These are phyloP conservation scores for Thermomyces lanuginosus DNA, from an alignment of 2,329 filamentous ascomycete species.

Conservation along the genomic window DNA sequence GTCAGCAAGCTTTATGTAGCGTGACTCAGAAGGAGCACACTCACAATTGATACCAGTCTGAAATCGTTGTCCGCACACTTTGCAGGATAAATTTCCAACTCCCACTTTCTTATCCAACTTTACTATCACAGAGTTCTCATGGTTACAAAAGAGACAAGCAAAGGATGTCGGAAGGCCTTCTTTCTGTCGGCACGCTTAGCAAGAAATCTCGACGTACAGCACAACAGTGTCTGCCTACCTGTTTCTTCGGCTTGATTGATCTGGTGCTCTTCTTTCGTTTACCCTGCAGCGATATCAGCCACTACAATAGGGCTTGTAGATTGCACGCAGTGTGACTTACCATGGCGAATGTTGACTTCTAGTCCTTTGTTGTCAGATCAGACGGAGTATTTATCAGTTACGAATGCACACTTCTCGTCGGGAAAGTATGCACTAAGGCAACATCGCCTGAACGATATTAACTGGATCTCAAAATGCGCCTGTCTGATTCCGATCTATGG, in stretches of 20 bases:
- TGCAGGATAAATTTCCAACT: slow-evolving; percentile 72
- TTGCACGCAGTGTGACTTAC: background rate
- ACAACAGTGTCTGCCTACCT: slow-evolving; percentile 38
- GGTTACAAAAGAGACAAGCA: slow-evolving; percentile 95
- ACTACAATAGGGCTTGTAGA: slow-evolving; percentile 3
- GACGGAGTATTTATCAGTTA: too few relatives aligned
- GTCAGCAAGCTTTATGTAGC: background rate
- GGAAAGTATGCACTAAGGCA: too few relatives aligned
- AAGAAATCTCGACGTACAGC: slow-evolving; percentile 3
- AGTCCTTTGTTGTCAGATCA: too few relatives aligned
- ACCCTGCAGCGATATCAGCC: slow-evolving; percentile 38
- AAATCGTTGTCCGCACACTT: slow-evolving; percentile 84
- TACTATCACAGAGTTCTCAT: slow-evolving; percentile 80
- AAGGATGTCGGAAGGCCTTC: slow-evolving; percentile 54
- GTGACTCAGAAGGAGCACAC: slow-evolving; percentile 15
- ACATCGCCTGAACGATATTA: too few relatives aligned
- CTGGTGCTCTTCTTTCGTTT: slow-evolving; percentile 90
- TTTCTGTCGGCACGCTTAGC: slow-evolving; percentile 16
- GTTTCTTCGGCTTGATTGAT: slow-evolving; percentile 76
- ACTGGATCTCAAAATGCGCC: too few relatives aligned
- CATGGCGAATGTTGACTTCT: too few relatives aligned
- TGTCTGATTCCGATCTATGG: too few relatives aligned
- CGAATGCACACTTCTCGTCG: too few relatives aligned
- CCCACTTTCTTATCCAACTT: slow-evolving; percentile 89
- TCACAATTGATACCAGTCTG: slow-evolving; percentile 85